phyloP scores from a whole-genome alignment of 768 basidiomycete species.

The Infundibulicybe gibba region DNA sequence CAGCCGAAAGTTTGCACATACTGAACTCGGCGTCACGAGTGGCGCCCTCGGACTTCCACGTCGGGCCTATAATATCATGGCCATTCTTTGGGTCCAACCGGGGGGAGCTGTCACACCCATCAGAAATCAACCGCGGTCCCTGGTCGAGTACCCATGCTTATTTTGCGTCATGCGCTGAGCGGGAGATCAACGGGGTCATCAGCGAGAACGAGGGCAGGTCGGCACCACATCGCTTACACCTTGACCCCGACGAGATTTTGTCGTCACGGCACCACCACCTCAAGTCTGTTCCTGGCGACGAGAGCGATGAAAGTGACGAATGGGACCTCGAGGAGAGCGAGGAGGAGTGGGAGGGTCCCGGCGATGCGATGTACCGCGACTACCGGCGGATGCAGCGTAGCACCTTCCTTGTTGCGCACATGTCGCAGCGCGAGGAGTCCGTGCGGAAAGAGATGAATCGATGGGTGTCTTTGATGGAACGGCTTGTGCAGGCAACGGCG shows the following conservation, averaged over 20 bases:
- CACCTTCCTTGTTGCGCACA: constrained; percentile 74
- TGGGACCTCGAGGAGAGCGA: constrained; percentile 80
- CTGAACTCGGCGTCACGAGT: no score
- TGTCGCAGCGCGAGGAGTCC: constrained; percentile 55
- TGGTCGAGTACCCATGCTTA: constrained; percentile 63
- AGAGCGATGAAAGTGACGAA: constrained; percentile 75
- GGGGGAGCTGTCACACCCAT: constrained; percentile 64
- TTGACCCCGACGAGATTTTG: constrained; percentile 75
- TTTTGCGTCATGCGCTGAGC: constrained; percentile 57
- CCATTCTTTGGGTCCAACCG: constrained; percentile 86
- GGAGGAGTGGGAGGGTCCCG: constrained; percentile 75
- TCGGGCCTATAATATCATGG: constrained; percentile 87
- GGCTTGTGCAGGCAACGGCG: constrained; percentile 30
- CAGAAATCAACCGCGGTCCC: constrained; percentile 77
- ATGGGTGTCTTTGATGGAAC: constrained; percentile 68
- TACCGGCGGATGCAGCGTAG: constrained; percentile 79
- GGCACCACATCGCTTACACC: constrained; percentile 72
- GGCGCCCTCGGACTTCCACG: constrained; percentile 38
- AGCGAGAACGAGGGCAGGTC: constrained; percentile 76
- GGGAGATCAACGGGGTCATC: constrained; percentile 74
- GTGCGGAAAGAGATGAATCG: constrained; percentile 70
- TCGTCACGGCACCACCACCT: constrained; percentile 70
- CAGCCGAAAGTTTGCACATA: not conserved
- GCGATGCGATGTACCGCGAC: constrained; percentile 77
- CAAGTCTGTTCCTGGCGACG: constrained; percentile 64